Conservation (phyloP, 495 filamentous ascomycete genomes). For the Echria macrotheca region DNA sequence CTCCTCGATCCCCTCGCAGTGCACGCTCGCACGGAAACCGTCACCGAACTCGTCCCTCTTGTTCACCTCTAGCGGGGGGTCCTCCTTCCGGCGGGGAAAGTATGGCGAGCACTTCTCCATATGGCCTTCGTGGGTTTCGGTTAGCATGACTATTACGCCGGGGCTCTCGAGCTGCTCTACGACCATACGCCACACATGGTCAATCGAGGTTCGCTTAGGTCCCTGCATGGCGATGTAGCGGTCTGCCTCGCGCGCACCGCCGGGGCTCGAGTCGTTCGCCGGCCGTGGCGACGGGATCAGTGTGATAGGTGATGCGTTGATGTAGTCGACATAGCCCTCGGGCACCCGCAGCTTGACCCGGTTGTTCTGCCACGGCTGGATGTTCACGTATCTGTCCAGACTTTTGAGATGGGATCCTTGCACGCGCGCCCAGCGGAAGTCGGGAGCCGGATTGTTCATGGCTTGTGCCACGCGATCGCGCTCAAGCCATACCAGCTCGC, state of each 20-base stretch:
- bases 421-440: conserved; percentile 51
- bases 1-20: conserved; percentile 45
- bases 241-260: conserved; percentile 30
- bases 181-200: conserved; percentile 95
- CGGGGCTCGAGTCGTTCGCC: conserved; percentile 17
- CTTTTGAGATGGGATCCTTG: conserved; percentile 43
- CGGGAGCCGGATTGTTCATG: conserved; percentile 37
- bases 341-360: conserved; percentile 80
- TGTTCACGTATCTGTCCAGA: conserved; percentile 77
- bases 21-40: conserved; percentile 52
- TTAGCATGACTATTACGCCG: conserved; percentile 92
- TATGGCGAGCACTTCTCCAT: conserved; percentile 90
- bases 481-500: conserved; percentile 59
- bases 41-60: conserved; percentile 57
- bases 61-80: conserved; percentile 50
- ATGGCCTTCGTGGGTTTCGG: conserved; percentile 76
- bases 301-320: conserved; percentile 88
- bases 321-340: conserved; percentile 77
- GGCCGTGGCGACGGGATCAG: conserved; percentile 61
- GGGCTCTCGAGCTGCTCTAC: conserved; percentile 75
- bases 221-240: conserved; percentile 65
- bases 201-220: conserved; percentile 63
- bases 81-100: conserved; percentile 60
- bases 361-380: conserved; percentile 80
- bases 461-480: conserved; percentile 47